phyloP scores from a whole-genome alignment of 2,329 filamentous ascomycete species.

The Colletotrichum cuscutae region DNA sequence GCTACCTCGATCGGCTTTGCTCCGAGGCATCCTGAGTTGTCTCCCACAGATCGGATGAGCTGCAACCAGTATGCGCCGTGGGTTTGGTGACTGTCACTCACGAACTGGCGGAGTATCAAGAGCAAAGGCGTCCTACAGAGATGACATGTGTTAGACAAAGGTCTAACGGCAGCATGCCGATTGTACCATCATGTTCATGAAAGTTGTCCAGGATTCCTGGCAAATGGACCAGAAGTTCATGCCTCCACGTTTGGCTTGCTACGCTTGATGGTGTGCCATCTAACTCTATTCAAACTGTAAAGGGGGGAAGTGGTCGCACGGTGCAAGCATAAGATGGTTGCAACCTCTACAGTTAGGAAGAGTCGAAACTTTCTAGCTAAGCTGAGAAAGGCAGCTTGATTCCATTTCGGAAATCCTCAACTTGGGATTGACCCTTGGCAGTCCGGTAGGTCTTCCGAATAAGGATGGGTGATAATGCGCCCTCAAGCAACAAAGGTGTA shows the following conservation, averaged over 20 bases:
- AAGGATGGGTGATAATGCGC: neutral
- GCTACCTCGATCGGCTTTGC: neutral
- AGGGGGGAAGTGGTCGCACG: neutral
- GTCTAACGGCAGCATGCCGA: neutral
- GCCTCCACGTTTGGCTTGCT: neutral
- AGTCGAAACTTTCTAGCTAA: neutral
- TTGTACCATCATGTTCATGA: neutral
- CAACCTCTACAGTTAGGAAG: neutral
- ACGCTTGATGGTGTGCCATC: slow-evolving; percentile 12
- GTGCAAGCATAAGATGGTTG: neutral
- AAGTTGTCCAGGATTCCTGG: neutral
- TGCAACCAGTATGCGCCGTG: neutral
- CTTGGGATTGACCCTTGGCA: slow-evolving; percentile 20
- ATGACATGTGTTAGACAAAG: neutral
- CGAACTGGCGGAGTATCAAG: neutral
- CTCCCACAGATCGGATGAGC: slow-evolving; percentile 1
- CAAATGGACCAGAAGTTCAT: neutral
- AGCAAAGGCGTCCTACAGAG: neutral
- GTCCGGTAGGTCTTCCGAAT: neutral
- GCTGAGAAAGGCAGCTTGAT: neutral
- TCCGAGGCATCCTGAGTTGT: neutral
- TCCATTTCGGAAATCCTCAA: neutral
- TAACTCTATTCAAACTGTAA: slow-evolving; percentile 9
- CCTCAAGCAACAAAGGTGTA: neutral
- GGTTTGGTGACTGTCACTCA: neutral